Conservation (phyloP, 179 eudicot species). For the Heliamphora ciliata region DNA sequence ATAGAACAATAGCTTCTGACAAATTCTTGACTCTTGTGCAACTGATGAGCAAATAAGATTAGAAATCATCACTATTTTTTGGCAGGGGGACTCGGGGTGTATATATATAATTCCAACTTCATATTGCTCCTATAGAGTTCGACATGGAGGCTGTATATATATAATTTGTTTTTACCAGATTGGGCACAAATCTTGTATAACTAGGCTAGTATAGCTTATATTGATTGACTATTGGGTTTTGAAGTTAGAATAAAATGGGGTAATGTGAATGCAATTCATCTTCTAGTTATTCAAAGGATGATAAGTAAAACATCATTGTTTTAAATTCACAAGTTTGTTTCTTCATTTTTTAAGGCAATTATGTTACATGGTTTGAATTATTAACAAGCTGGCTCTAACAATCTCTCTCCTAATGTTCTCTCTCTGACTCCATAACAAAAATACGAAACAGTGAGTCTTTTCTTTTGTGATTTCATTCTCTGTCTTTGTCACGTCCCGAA, state of each 20-base stretch:
- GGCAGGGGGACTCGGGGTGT: no score
- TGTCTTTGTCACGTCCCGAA: no score
- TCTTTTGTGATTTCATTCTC: no score
- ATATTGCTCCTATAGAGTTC: neutral
- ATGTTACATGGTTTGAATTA: neutral
- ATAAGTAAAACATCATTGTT: neutral
- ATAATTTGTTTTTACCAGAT: no score
- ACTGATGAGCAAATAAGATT: no score
- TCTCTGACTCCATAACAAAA: no score
- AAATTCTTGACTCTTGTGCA: no score
- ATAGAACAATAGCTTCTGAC: no score
- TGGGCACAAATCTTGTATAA: neutral
- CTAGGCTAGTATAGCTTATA: neutral
- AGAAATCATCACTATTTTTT: no score
- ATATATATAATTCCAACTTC: neutral
- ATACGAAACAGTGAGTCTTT: no score
- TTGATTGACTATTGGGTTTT: neutral
- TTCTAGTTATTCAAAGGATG: neutral
- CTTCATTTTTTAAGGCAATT: neutral
- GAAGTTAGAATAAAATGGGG: neutral
- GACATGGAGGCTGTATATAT: neutral
- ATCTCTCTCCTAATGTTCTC: no score
- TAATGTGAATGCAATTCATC: neutral
- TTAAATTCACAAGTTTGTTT: neutral
- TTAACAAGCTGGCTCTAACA: neutral